Evolutionary conservation across 768 basidiomycete genomes (phyloP), one percentile per base, ranked within the genome.

Genomic region (Pleurotus eryngii): DNA sequence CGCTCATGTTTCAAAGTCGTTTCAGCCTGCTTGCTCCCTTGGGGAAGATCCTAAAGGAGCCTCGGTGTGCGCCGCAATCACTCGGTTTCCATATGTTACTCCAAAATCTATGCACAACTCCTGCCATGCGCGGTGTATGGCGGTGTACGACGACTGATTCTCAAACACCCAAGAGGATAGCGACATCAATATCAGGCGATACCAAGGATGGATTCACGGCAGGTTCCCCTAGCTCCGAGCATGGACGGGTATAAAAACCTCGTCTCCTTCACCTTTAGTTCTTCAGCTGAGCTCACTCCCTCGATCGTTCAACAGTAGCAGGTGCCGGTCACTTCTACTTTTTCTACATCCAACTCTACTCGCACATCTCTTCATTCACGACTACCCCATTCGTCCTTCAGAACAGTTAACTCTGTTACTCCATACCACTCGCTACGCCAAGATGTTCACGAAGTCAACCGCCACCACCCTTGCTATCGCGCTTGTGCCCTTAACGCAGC

Each of bases 331-430:
- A 54, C 51, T 54, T 54, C 37, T 42, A 40, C 51, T 54, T 15
- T n/a, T 3, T n/a, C 24, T 24, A 17, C 15, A 22, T 42, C 17
- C 24, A 37, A 22, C 39, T 49, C 1, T 14, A 49, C 42, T 54
- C 37, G 37, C 39, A 17, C 18, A 17, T 6, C 46, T 26, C 14
- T 50, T 17, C 43, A 5, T 45, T 22, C 20, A 17, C n/a, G 17
- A 37, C 49, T 15, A n/a, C 7, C n/a, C 5, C 49, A 37, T 35
- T 17, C 38, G 5, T 22, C 49, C 27, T 37, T 51, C 14, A 39
- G 51, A 54, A 54, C 51, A 54, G 51, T 54, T 54, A 39, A 42
- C 38, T 54, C 51, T 54, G 51, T 54, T 54, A 54, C 49, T 35
- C 11, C 42, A 45, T 45, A n/a, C 2, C 20, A 26, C 14, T n/a